A percentile compares a stretch with the other conserved stretches of the same genome.
Conservation (phyloP, 805 yeast genomes). For the Saturnispora kantuleensis region DNA sequence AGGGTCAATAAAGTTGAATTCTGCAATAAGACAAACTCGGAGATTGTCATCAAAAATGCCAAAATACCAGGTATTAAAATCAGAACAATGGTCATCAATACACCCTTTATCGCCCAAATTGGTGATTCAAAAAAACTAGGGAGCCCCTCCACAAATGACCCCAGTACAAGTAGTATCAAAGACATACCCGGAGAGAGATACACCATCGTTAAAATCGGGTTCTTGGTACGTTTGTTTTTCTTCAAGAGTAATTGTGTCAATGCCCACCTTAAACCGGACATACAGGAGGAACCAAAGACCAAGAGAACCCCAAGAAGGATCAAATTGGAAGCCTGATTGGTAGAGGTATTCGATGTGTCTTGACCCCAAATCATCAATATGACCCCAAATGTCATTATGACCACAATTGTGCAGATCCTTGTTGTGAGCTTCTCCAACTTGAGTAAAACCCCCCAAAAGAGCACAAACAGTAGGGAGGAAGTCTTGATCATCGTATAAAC, state of each 20-base stretch:
- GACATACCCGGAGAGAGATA: conserved; percentile 84
- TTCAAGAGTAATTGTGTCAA: conserved; percentile 76
- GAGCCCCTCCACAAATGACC: conserved; percentile 64
- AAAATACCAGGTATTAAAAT: conserved; percentile 73
- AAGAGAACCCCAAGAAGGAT: conserved; percentile 52
- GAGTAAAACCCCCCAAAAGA: conserved; percentile 78
- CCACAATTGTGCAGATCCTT: conserved; percentile 59
- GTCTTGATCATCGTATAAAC: conserved; percentile 92
- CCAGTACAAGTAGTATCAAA: conserved; percentile 47
- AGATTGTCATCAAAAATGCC: conserved; percentile 83
- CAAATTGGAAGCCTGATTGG: conserved; percentile 6
- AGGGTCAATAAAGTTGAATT: conserved; percentile 78
- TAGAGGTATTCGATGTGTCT: conserved; percentile 19
- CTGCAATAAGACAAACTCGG: conserved; percentile 76
- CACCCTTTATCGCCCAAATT: conserved; percentile 59
- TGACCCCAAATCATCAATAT: conserved; percentile 69
- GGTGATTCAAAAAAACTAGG: conserved; percentile 38
- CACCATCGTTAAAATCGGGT: conserved; percentile 77
- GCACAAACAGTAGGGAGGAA: conserved; percentile 77
- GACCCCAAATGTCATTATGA: conserved; percentile 76
- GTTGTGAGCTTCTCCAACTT: conserved; percentile 64
- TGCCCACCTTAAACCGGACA: conserved; percentile 93
- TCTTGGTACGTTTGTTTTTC: conserved; percentile 45
- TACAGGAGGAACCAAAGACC: conserved; percentile 67
- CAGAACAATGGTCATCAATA: conserved; percentile 42